These are phyloP conservation scores for Viola pubescens DNA, from an alignment of 441 rosid species.

Conservation along the genomic window DNA sequence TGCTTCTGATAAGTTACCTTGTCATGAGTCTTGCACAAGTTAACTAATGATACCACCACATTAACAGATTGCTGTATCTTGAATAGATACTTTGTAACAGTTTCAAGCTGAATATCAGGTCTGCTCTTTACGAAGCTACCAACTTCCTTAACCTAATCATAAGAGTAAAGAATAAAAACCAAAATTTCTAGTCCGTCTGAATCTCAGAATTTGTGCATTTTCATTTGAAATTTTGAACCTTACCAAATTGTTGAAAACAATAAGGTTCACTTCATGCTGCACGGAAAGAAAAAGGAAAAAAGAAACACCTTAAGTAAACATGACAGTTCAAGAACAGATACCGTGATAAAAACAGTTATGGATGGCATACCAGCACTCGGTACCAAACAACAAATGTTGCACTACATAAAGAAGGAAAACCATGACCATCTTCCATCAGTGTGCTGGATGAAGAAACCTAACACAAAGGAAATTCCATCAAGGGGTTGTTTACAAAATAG, in stretches of 20 bases:
- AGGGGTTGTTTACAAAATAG: conserved; percentile 4
- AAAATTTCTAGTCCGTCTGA: conserved; percentile 8
- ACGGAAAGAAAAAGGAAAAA: conserved; percentile 13
- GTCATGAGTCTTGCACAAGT: conserved; percentile 53
- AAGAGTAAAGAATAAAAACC: conserved; percentile 6
- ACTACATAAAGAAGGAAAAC: conserved; percentile 49
- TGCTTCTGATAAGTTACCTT: conserved; percentile 38
- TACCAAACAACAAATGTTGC: conserved; percentile 71
- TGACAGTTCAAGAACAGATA: conserved; percentile 9
- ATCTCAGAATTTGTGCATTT: background rate
- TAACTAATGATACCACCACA: conserved; percentile 67
- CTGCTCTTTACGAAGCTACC: conserved; percentile 31
- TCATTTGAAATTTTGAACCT: conserved; percentile 20
- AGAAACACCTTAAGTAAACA: conserved; percentile 7
- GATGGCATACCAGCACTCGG: conserved; percentile 52
- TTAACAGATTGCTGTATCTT: conserved; percentile 49
- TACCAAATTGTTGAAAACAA: conserved; percentile 49
- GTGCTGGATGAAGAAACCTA: conserved; percentile 41
- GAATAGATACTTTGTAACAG: conserved; percentile 37
- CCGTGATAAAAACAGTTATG: conserved; percentile 4
- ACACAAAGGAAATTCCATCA: conserved; percentile 10
- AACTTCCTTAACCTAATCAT: conserved; percentile 51
- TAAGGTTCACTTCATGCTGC: conserved; percentile 80
- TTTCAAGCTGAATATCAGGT: conserved; percentile 32
- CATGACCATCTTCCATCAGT: conserved; percentile 39